Conservation (phyloP, 768 basidiomycete genomes). For the Tylopilus subfusipes region DNA sequence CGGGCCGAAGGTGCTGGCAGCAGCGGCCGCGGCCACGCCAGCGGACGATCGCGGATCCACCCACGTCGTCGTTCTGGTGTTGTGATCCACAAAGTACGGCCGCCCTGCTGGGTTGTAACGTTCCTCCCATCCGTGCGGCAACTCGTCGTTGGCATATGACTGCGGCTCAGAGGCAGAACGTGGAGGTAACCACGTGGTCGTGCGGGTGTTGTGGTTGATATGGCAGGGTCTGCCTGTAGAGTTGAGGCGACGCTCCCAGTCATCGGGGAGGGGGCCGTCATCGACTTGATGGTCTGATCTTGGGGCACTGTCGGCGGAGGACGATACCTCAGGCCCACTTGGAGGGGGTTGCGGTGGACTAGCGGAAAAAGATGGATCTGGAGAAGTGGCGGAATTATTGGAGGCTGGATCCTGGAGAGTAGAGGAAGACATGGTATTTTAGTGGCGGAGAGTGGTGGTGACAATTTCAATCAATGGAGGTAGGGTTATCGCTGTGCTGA, state of each 20-base stretch:
- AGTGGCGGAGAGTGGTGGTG: no score
- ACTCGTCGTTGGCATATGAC: constrained; percentile 53
- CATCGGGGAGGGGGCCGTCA: neutral
- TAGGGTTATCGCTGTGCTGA: no score
- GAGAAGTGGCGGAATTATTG: no score
- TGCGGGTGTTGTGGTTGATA: constrained; percentile 30
- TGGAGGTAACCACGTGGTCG: neutral
- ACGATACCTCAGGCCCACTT: no score
- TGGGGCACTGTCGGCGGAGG: no score
- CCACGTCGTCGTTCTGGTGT: neutral
- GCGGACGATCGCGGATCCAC: neutral
- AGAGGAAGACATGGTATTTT: no score
- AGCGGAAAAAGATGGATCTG: no score
- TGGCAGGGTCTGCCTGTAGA: constrained; percentile 27
- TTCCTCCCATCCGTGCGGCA: constrained; percentile 84
- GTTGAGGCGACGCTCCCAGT: neutral
- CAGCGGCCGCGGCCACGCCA: neutral
- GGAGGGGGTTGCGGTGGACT: no score
- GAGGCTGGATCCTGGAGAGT: no score
- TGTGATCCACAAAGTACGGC: neutral
- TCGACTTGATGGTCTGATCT: no score
- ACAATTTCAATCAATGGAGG: no score
- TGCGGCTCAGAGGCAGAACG: neutral
- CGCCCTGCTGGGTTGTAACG: neutral
- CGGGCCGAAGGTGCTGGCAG: no score